These are phyloP conservation scores for Sicyos edulis DNA, from an alignment of 306 rosid species.

Conservation along the genomic window DNA sequence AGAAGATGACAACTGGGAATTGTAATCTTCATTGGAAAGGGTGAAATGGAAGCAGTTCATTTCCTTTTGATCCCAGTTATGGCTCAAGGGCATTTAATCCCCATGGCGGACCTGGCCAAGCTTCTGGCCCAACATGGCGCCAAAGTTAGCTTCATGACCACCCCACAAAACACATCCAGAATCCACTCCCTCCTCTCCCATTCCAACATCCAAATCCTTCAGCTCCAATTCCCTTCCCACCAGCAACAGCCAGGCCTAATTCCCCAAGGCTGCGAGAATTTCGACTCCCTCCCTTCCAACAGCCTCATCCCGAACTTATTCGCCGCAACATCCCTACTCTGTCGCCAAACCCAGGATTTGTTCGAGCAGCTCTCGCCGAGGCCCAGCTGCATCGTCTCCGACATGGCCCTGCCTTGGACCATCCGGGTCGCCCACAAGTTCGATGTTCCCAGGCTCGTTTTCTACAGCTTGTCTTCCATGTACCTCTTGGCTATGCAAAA, in stretches of 20 bases:
- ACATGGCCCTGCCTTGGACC: conserved; percentile 39
- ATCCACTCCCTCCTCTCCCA: conserved; percentile 14
- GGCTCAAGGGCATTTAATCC: conserved; percentile 46
- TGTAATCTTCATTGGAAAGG: not conserved
- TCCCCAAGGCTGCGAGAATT: conserved; percentile 54
- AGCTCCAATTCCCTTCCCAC: conserved; percentile 23
- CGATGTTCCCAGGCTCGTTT: conserved; percentile 27
- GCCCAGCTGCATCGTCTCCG: conserved; percentile 60
- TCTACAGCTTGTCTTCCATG: conserved; percentile 17
- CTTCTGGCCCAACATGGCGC: conserved; percentile 26
- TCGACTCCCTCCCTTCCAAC: conserved; percentile 49
- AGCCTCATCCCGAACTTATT: conserved; percentile 25
- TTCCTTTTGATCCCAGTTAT: conserved; percentile 27
- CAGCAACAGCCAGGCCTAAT: conserved; percentile 21
- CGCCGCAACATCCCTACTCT: conserved; percentile 26
- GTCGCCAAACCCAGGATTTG: conserved; percentile 29
- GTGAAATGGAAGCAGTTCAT: conserved; percentile 19
- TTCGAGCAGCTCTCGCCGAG: conserved; percentile 29
- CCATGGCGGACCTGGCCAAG: conserved; percentile 35
- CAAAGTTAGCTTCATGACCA: conserved; percentile 29
- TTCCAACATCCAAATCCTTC: conserved; percentile 11
- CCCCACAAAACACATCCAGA: conserved; percentile 31
- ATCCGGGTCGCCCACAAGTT: conserved; percentile 7
- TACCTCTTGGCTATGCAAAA: not conserved
- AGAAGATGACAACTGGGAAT: too few species aligned